Evolutionary conservation across 257 asterid genomes (phyloP), one percentile per base, ranked within the genome.

Genomic region (Orobanche coerulescens): DNA sequence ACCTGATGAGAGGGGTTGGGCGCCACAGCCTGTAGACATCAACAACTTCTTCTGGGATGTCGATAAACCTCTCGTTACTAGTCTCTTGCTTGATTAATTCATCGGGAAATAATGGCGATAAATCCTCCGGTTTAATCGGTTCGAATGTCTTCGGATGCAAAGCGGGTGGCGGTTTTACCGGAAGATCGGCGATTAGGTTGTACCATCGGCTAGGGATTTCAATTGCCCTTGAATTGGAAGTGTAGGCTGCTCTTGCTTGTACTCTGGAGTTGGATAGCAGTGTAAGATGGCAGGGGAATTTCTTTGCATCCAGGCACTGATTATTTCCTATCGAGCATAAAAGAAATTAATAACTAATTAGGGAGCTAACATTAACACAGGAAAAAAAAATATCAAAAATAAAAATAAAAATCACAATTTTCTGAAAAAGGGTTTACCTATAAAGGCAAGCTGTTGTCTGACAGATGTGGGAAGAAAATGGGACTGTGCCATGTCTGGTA

Each of bases 1-100:
- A 92, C 98, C 96, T 81, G 75, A 88, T 92, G n/a, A 92, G 74
- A 25, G 98, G 98, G 4, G 98, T 88, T 0, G 96, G 98, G 3
- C 95, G 96, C 96, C 98, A 92, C 15, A 92, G 95, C 9, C 75
- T 56, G 51, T 92, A 92, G 44, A 92, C 80, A 15, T 92, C 98
- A 22, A 84, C 22, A 59, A 92, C 94, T 68, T 88, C 94, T 48
- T 92, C 86, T 0, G 96, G 98, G 66, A 92, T 92, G 61, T 86
- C 89, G 33, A 92, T 73, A 65, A 76, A 92, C 63, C 81, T 78
- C 3, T 88, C 89, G 7, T 1, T 31, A 25, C 79, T 70, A 4
- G 68, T 75, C 69, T 92, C 98, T 51, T 92, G 96, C 69, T 75
- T 82, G 49, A 88, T 88, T 64, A 92, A 37, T 68, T 86, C 96